Evolutionary conservation across 352 stramenopile genomes (phyloP), one percentile per base, ranked within the genome.

Genomic region (Phytophthora foliorum): DNA sequence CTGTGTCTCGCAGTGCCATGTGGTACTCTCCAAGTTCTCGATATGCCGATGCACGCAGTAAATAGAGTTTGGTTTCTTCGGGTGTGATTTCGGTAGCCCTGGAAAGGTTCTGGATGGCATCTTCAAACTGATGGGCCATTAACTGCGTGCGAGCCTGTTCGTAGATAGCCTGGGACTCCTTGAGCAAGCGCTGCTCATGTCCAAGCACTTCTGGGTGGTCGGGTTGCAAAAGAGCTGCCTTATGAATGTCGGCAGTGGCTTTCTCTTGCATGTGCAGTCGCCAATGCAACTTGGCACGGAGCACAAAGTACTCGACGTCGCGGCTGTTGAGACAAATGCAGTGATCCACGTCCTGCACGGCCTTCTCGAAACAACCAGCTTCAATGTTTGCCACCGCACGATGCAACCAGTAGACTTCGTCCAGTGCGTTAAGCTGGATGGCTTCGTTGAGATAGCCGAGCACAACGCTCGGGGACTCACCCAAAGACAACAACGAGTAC

Each of bases 251-350:
- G 34, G 76, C 81, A 4, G 65, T 89, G 17, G 85, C 87, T 56
- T 88, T 88, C 39, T 94, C 85, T 46, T 92, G 85, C 74, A 92
- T 80, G 52, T 92, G 82, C 22, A 94, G 77, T 32, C 76, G 77
- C 88, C 88, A 93, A 54, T 93, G 86, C 13, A 96, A 71, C 65
- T 94, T 94, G 21, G 87, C 86, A 1, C 89, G 82, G 54, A 96
- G 67, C 21, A 94, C 82, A 70, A 93, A 91, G 57, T 93, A 93
- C 74, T 94, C 88, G 69, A 90, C 87, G 42, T 96, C 86, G 6
- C 71, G 64, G 13, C 67, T 75, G 44, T 96, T 91, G 32, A 96
- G 70, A 36, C 84, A 91, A 22, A 94, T 87, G 39, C 87, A 93
- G 72, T 95, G 87, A 62, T 93, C 86, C 10, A 92, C 74, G 58